Evolutionary conservation across 1,139 yeast species (phyloP).

Genomic region (Lodderomyces metapsilosis): DNA sequence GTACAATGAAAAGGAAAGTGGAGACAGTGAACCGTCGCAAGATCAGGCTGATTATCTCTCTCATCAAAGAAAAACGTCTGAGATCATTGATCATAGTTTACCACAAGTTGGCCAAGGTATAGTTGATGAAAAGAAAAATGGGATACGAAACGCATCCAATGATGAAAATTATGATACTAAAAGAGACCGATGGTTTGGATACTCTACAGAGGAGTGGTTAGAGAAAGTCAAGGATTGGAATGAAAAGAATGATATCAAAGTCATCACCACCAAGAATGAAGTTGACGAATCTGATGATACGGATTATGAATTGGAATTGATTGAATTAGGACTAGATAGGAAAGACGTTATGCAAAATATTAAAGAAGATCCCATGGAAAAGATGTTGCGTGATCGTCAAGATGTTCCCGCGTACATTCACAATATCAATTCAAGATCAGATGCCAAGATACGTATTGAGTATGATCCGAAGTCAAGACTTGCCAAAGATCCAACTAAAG

Average conservation of each 20-base stretch:
- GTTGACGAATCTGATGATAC: slow-evolving; percentile 27
- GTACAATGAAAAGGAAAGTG: slow-evolving; percentile 20
- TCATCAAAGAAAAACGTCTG: slow-evolving; percentile 26
- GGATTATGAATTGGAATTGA: slow-evolving; percentile 48
- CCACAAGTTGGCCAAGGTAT: slow-evolving; percentile 36
- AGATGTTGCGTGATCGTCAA: slow-evolving; percentile 45
- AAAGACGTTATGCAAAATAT: slow-evolving; percentile 27
- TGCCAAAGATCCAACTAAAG: slow-evolving; percentile 44
- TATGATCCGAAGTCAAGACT: slow-evolving; percentile 61
- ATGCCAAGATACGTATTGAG: slow-evolving; percentile 20
- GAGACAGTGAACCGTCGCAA: slow-evolving; percentile 1
- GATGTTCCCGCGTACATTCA: slow-evolving; percentile 51
- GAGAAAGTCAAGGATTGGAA: slow-evolving; percentile 49
- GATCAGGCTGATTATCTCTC: slow-evolving; percentile 20
- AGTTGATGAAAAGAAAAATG: slow-evolving; percentile 24
- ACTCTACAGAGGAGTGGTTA: slow-evolving; percentile 58
- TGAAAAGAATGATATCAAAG: slow-evolving; percentile 22
- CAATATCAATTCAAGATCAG: slow-evolving; percentile 14
- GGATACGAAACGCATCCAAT: slow-evolving; percentile 22
- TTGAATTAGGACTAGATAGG: slow-evolving; percentile 43
- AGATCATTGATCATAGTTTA: slow-evolving; percentile 27
- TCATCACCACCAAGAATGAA: slow-evolving; percentile 24
- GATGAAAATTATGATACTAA: slow-evolving; percentile 57
- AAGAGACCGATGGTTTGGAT: slow-evolving; percentile 80
- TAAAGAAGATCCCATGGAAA: slow-evolving; percentile 36